Conservation (phyloP, 176 grass and related monocot genomes). For the Cenchrus purpureus region DNA sequence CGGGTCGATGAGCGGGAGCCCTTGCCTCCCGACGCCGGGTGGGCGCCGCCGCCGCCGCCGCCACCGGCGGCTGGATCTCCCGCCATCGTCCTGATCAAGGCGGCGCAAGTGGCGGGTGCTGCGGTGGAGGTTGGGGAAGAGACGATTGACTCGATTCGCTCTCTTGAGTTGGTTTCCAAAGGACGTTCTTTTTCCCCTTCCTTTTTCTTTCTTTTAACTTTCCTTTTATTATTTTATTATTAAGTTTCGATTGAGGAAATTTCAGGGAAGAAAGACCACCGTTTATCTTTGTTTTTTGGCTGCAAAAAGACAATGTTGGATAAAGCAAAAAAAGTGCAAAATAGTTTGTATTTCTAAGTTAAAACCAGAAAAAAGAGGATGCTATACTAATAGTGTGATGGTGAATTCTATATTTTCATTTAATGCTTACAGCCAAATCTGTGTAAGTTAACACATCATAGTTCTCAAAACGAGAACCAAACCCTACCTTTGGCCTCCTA, state of each 20-base stretch:
- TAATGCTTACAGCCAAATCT: too few species aligned
- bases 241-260: not conserved
- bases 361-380: not conserved
- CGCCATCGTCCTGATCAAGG: conserved; percentile 44
- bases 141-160: conserved; percentile 28
- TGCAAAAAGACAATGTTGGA: not conserved
- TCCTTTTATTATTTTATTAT: not conserved
- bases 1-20: conserved; percentile 55
- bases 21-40: conserved; percentile 52
- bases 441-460: too few species aligned
- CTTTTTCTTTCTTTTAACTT: not conserved
- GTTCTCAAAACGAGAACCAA: too few species aligned
- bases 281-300: not conserved
- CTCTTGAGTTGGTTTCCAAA: not conserved
- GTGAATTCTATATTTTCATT: too few species aligned
- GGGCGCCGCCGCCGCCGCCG: conserved; percentile 13
- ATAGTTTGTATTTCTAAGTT: not conserved
- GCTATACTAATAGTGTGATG: not conserved
- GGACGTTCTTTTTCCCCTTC: not conserved
- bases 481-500: too few species aligned
- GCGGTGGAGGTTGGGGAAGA: not conserved
- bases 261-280: not conserved
- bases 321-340: not conserved
- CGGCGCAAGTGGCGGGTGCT: not conserved
- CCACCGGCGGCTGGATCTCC: conserved; percentile 37